Evolutionary conservation across 1,139 yeast genomes (phyloP), one percentile per base, ranked within the genome.

Genomic region (Debaryomyces nepalensis): DNA sequence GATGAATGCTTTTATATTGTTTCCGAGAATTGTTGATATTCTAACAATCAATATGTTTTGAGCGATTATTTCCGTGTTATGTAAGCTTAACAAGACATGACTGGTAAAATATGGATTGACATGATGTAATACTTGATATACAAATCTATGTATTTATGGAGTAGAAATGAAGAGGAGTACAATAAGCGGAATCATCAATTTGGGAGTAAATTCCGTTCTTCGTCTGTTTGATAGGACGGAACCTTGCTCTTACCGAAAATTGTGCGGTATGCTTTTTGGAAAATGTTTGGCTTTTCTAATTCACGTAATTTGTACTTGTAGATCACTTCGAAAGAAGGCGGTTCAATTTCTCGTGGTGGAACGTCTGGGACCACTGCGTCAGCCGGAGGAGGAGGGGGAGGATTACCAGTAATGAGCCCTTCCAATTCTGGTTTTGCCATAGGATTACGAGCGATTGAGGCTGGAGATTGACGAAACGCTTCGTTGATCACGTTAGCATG

Each of bases 391-490:
- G 52, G 51, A 14, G 58, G 57, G 6, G 59, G 59, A 3, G 63
- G 63, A 11, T 55, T 53, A 2, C 69, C 68, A 5, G 67, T 59
- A 29, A 66, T 59, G n/a, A 63, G 54, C 2, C 68, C 67, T 39
- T 65, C 69, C n/a, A 55, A 45, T 24, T 61, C 73, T 4, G 63
- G 60, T 42, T 68, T 58, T 60, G 57, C 57, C 14, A 59, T 60
- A 0, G 73, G 75, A 42, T 68, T 66, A 48, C 77, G 55, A 2
- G 75, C 75, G 51, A 63, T 53, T 15, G 73, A 62, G 2, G 76
- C 76, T 2, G 73, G 66, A 3, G 69, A 57, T 42, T 58, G 64
- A 27, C 59, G 63, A 43, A 57, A 56, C 5, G 57, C 49, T 22
- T 55, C 64, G 31, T 52, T 53, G 14, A 39, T 35, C n/a, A 48